Conservation (phyloP, 2,329 filamentous ascomycete genomes). For the Fusarium coffeatum region DNA sequence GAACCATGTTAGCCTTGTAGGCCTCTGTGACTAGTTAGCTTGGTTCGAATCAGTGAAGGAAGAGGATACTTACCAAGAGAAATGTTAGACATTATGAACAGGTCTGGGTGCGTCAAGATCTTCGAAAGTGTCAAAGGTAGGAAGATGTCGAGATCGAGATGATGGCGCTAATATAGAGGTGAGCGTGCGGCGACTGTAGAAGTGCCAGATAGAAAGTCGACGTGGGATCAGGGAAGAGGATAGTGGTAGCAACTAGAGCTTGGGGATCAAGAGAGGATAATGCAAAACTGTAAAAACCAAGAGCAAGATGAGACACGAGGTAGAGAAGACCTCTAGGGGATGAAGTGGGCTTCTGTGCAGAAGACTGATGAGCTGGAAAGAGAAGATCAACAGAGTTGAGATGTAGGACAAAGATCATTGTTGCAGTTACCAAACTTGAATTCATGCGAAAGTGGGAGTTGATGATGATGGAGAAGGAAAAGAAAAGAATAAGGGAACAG, state of each 20-base stretch:
- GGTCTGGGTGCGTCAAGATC: not conserved
- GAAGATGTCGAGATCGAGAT: not conserved
- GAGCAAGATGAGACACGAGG: fast-evolving
- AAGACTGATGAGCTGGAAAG: too few relatives aligned
- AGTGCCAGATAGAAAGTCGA: not conserved
- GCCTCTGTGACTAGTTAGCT: not conserved
- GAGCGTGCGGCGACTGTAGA: not conserved
- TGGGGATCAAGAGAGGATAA: not conserved
- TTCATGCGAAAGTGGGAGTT: not conserved
- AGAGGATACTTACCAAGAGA: not conserved
- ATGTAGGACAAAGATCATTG: not conserved
- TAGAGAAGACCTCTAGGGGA: not conserved
- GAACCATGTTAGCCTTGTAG: not conserved
- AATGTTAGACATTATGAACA: not conserved
- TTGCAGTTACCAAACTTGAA: not conserved
- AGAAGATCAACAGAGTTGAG: not conserved
- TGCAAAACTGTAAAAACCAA: not conserved
- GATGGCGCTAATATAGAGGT: not conserved
- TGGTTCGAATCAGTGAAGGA: not conserved
- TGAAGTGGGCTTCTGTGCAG: fast-evolving
- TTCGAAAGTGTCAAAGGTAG: not conserved
- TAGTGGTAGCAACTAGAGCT: not conserved
- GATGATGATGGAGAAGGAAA: not conserved
- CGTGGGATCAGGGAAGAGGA: not conserved
- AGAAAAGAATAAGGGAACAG: not conserved